Conservation (phyloP, 345 rosid genomes). For the Citrus inodora region DNA sequence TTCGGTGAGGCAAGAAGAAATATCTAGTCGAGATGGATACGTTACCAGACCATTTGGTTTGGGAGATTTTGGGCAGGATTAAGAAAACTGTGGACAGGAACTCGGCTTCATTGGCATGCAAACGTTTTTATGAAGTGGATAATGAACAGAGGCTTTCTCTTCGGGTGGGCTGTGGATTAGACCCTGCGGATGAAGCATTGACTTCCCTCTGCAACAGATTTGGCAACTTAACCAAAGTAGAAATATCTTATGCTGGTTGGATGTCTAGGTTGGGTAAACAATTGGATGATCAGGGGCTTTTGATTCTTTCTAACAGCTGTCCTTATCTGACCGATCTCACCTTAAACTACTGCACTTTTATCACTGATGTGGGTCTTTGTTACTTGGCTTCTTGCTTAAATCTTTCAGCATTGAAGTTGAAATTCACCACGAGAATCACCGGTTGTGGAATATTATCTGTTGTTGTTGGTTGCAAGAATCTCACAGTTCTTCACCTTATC, state of each 20-base stretch:
- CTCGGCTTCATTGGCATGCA: constrained; percentile 62
- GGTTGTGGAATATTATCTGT: constrained; percentile 79
- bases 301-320: constrained; percentile 48
- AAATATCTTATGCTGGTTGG: constrained; percentile 79
- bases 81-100: constrained; percentile 55
- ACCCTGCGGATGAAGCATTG: constrained; percentile 70
- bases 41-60: constrained; percentile 71
- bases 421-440: constrained; percentile 68
- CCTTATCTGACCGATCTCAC: constrained; percentile 54
- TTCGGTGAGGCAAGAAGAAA: background rate
- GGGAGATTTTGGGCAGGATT: constrained; percentile 65
- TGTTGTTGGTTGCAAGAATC: constrained; percentile 74
- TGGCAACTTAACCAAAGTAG: constrained; percentile 63
- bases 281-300: constrained; percentile 76
- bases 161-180: constrained; percentile 76
- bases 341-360: constrained; percentile 67
- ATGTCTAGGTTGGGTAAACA: constrained; percentile 86
- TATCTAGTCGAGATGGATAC: constrained; percentile 45
- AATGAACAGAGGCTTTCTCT: constrained; percentile 59
- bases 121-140: constrained; percentile 52
- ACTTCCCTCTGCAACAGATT: constrained; percentile 70
- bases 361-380: constrained; percentile 70
- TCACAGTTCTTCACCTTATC: constrained; percentile 55
- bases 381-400: constrained; percentile 53
- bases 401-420: constrained; percentile 61